Conservation (phyloP, 2,329 filamentous ascomycete genomes). For the Aspergillus versicolor region DNA sequence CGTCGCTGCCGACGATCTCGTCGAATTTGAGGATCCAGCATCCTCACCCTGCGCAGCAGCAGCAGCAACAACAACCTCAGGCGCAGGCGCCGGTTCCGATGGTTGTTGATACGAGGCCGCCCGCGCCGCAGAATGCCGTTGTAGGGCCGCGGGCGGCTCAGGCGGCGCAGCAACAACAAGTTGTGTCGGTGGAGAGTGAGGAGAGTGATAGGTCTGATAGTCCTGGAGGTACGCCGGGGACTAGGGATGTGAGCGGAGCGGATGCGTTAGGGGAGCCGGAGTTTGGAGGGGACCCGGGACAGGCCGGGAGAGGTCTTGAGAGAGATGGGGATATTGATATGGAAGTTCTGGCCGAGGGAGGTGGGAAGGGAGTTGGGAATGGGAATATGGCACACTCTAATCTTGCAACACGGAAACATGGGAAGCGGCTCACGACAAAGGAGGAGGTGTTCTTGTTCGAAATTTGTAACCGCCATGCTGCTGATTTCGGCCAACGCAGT, state of each 20-base stretch:
- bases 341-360: constrained; percentile 4
- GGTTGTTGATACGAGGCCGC: constrained; percentile 15
- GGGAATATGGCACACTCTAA: neutral
- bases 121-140: neutral
- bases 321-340: constrained; percentile 3
- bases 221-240: constrained; percentile 4
- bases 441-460: constrained; percentile 43
- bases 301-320: neutral
- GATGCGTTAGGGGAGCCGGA: constrained; percentile 17
- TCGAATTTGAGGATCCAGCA: constrained; percentile 20
- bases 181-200: constrained; percentile 18
- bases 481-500: constrained; percentile 39
- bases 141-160: neutral
- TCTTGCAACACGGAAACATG: constrained; percentile 30
- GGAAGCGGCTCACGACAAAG: constrained; percentile 40
- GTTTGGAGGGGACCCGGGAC: constrained; percentile 9
- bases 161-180: neutral
- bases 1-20: constrained; percentile 19
- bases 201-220: constrained; percentile 17
- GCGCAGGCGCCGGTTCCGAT: constrained; percentile 14
- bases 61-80: constrained; percentile 5
- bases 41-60: constrained; percentile 9
- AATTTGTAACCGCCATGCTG: constrained; percentile 40
- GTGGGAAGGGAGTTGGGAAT: neutral
- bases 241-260: constrained; percentile 10